A percentile compares a stretch with the other conserved stretches of the same genome.
phyloP scores from a whole-genome alignment of 768 basidiomycete genomes.

The Candolleomyces aberdarensis region DNA sequence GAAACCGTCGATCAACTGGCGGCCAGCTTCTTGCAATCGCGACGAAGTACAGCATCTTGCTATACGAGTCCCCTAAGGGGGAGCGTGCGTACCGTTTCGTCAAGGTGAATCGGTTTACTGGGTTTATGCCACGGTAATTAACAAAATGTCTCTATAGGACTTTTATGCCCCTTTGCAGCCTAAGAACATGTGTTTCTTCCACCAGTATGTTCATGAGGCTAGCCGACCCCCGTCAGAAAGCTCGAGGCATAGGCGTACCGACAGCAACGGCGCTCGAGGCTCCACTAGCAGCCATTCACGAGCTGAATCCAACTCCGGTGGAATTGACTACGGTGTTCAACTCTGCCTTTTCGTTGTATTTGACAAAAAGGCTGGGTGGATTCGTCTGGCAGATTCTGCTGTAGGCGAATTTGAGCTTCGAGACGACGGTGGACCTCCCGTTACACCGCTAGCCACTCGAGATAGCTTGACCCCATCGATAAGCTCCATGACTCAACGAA shows the following conservation, averaged over 20 bases:
- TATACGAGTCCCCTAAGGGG: slow-evolving; percentile 81
- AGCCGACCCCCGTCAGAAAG: slow-evolving; percentile 42
- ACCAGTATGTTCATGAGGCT: slow-evolving; percentile 60
- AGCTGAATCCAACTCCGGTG: slow-evolving; percentile 23
- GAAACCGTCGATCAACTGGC: slow-evolving; percentile 41
- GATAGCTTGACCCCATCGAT: slow-evolving; percentile 3
- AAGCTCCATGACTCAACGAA: slow-evolving; percentile 19
- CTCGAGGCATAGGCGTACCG: slow-evolving; percentile 38
- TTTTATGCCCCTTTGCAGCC: slow-evolving; percentile 77
- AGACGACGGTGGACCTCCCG: slow-evolving; percentile 33
- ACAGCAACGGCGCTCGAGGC: slow-evolving; percentile 33
- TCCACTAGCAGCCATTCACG: slow-evolving; percentile 27
- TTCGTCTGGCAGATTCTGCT: slow-evolving; percentile 75
- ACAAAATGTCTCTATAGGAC: slow-evolving; percentile 52
- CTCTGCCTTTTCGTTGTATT: slow-evolving; percentile 80
- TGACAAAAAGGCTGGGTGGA: slow-evolving; percentile 85
- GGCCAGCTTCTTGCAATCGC: slow-evolving; percentile 68
- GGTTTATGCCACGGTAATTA: background rate
- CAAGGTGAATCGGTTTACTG: slow-evolving; percentile 46
- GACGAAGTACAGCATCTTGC: slow-evolving; percentile 65
- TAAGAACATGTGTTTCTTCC: slow-evolving; percentile 64
- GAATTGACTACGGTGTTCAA: slow-evolving; percentile 57
- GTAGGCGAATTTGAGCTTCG: slow-evolving; percentile 75
- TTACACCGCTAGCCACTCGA: slow-evolving; percentile 7
- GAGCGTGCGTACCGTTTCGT: slow-evolving; percentile 81